phyloP scores from a whole-genome alignment of 2,329 filamentous ascomycete species.

The Ilyonectria mors-panacis region DNA sequence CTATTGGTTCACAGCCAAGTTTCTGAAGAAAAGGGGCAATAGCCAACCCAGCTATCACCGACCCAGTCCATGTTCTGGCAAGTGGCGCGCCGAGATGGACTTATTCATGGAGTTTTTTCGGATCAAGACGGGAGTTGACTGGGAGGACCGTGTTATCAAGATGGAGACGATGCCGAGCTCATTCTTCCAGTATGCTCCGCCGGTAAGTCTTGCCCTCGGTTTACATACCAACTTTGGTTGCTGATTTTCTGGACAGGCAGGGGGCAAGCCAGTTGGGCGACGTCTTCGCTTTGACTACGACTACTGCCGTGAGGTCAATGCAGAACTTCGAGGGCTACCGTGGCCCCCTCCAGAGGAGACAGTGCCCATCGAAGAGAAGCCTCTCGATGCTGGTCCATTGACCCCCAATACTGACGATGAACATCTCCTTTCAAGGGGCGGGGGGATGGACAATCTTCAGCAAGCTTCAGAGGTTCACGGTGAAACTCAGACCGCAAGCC shows the following conservation, averaged over 20 bases:
- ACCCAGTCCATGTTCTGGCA: conserved; percentile 55
- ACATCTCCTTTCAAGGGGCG: neutral
- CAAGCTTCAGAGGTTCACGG: neutral
- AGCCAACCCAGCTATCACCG: conserved; percentile 55
- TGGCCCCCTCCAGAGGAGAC: conserved; percentile 44
- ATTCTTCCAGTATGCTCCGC: conserved; percentile 63
- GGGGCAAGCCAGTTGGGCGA: conserved; percentile 57
- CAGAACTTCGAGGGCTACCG: conserved; percentile 47
- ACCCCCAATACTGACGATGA: conserved; percentile 9
- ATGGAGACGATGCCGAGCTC: conserved; percentile 50
- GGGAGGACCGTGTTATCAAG: conserved; percentile 67
- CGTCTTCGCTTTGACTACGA: conserved; percentile 52
- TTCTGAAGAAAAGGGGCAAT: conserved; percentile 59
- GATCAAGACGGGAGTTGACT: conserved; percentile 70
- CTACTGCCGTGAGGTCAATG: conserved; percentile 54
- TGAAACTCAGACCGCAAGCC: neutral
- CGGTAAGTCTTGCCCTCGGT: conserved; percentile 55
- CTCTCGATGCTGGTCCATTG: conserved; percentile 7
- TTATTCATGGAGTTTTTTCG: conserved; percentile 72
- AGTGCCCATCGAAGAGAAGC: neutral
- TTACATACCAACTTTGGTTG: neutral
- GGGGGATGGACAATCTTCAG: neutral
- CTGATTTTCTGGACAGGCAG: conserved; percentile 44
- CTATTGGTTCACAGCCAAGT: conserved; percentile 73
- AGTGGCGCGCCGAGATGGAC: conserved; percentile 61